Evolutionary conservation across 208 protist genomes (phyloP), one percentile per base, ranked within the genome.

Genomic region (Trypanosoma congolense): DNA sequence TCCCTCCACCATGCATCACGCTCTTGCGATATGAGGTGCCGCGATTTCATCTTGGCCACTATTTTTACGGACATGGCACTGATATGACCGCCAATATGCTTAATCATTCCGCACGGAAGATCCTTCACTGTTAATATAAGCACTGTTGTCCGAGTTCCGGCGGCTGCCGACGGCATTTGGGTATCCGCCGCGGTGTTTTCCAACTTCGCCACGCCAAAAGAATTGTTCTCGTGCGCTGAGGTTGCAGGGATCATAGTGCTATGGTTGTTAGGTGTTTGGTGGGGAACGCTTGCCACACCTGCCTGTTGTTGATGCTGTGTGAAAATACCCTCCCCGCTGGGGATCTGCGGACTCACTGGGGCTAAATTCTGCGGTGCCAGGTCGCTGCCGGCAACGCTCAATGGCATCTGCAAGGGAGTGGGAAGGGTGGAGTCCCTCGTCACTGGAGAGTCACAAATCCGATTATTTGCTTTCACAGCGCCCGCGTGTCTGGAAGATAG

Each of bases 1-100:
- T 96, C 88, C 78, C 90, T 90, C 89, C 92, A 96, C 89, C 92
- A 96, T 53, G 76, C 75, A 51, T 96, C 92, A 26, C 85, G 79
- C 57, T 95, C 84, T 57, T 93, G 87, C 28, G 80, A 82, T 30
- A 96, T 86, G 38, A 86, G 72, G 57, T 82, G 77, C 43, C 83
- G 81, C 18, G 76, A 91, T 75, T 93, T 92, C 35, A 84, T 61
- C 36, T 86, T 76, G 21, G 83, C 83, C 10, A 93, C 77, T 49
- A 96, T 86, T 66, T 96, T 96, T 33, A 96, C 85, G 3, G 86
- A 93, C 42, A 83, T 76, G 6, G 86, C 82, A 47, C 81, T 90
- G 46, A 96, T 83, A 65, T 90, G 76, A 25, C 89, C 89, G 41
- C 86, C 86, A 62, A 96, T 83, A 69, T 88, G 83, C 49, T 83